A percentile compares a stretch with the other conserved stretches of the same genome.
Evolutionary conservation across 2,329 filamentous ascomycete genomes (phyloP).

Genomic region (Intubia oerlemansii): DNA sequence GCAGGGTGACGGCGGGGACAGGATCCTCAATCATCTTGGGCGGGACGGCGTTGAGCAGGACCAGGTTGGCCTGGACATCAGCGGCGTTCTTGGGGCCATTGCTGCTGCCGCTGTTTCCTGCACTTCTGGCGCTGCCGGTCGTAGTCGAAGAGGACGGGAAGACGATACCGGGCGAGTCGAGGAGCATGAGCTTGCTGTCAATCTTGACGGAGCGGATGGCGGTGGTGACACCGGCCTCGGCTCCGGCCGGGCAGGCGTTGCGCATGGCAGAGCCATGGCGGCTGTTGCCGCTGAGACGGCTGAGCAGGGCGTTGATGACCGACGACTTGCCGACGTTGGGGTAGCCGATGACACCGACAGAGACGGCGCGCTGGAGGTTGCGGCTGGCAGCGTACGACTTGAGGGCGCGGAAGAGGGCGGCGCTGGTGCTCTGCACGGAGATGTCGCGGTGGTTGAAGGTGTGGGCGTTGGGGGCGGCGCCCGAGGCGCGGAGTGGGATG

Average conservation of each 20-base stretch:
- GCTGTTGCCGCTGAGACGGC: slow-evolving; percentile 46
- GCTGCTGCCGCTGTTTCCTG: slow-evolving; percentile 12
- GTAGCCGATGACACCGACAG: slow-evolving; percentile 85
- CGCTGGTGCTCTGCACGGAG: slow-evolving; percentile 67
- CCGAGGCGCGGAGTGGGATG: slow-evolving; percentile 68
- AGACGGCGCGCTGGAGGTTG: slow-evolving; percentile 73
- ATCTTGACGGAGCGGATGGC: slow-evolving; percentile 78
- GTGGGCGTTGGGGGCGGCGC: slow-evolving; percentile 63
- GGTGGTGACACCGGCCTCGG: slow-evolving; percentile 83
- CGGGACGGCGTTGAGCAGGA: slow-evolving; percentile 78
- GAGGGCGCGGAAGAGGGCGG: slow-evolving; percentile 68
- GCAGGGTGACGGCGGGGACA: slow-evolving; percentile 61
- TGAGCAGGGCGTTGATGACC: slow-evolving; percentile 80
- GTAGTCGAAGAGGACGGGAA: slow-evolving; percentile 46
- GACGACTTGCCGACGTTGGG: slow-evolving; percentile 94
- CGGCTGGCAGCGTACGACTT: slow-evolving; percentile 72
- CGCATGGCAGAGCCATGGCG: slow-evolving; percentile 29
- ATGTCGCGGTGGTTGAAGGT: slow-evolving; percentile 84
- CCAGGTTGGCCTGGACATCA: slow-evolving; percentile 62
- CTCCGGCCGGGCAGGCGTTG: slow-evolving; percentile 65
- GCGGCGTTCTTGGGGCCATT: slow-evolving; percentile 38
- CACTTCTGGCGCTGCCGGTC: slow-evolving; percentile 10
- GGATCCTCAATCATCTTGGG: slow-evolving; percentile 91
- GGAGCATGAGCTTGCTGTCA: slow-evolving; percentile 79
- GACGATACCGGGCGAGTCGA: slow-evolving; percentile 87